These are phyloP conservation scores for Geranomyces michiganensis DNA, from an alignment of 192 early-diverging fungal genomes.

Conservation along the genomic window DNA sequence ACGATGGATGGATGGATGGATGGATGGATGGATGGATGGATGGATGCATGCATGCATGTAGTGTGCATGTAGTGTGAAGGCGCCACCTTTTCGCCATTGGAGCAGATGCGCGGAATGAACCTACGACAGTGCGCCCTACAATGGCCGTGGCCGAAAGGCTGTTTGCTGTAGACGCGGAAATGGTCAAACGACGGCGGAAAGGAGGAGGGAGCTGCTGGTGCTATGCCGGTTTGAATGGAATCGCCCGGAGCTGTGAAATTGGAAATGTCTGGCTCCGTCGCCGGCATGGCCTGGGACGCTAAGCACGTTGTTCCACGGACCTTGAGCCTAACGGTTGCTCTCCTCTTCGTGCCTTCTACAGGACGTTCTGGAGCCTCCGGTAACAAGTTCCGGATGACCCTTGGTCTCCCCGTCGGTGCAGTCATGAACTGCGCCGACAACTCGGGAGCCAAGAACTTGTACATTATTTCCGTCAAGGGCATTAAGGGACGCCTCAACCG, in stretches of 20 bases:
- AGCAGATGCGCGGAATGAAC: too few species aligned
- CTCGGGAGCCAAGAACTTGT: constrained; percentile 99
- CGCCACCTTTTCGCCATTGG: too few species aligned
- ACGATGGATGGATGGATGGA: constrained; percentile 30
- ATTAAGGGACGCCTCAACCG: constrained; percentile 96
- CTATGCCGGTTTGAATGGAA: too few species aligned
- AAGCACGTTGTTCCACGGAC: not conserved
- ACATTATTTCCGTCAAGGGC: constrained; percentile 97
- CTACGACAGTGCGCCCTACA: too few species aligned
- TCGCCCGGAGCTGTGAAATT: too few species aligned
- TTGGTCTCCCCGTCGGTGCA: constrained; percentile 93
- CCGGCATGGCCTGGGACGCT: not conserved
- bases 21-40: constrained; percentile 3
- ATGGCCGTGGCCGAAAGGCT: too few species aligned
- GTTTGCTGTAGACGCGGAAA: too few species aligned
- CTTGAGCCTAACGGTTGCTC: not conserved
- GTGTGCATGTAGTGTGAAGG: too few species aligned
- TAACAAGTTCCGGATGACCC: constrained; percentile 99
- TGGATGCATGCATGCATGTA: not conserved
- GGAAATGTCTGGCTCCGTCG: too few species aligned
- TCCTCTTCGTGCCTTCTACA: not conserved
- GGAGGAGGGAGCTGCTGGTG: too few species aligned
- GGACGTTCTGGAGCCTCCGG: constrained; percentile 61
- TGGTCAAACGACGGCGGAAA: too few species aligned
- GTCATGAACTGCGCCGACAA: constrained; percentile 99